A percentile compares a stretch with the other conserved stretches of the same genome.
Evolutionary conservation across 208 protist species (phyloP).

Genomic region (Acanthamoeba healyi): DNA sequence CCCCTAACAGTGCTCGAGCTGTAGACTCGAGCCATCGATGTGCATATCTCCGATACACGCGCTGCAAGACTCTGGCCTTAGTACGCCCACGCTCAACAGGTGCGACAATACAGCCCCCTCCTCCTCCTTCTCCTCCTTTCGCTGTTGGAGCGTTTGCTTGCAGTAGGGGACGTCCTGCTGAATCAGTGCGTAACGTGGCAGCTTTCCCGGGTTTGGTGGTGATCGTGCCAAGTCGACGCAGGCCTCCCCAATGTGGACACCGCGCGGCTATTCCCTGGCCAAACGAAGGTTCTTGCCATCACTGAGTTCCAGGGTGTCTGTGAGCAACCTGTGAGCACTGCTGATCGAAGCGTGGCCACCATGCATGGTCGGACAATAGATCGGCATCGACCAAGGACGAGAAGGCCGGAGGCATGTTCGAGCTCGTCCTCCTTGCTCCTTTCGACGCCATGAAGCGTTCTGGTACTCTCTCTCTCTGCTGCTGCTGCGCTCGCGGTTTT

Average conservation of each 20-base stretch:
- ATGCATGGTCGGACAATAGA: background rate
- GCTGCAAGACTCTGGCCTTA: background rate
- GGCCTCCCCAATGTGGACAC: background rate
- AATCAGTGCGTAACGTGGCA: background rate
- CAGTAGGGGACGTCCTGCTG: background rate
- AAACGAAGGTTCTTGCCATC: background rate
- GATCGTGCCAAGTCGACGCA: background rate
- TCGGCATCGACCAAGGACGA: background rate
- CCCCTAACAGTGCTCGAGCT: background rate
- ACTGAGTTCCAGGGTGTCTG: no score
- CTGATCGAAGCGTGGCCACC: background rate
- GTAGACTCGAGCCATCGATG: background rate
- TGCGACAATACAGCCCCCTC: background rate
- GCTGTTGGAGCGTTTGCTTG: no score
- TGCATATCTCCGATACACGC: background rate
- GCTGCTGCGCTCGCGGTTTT: no score
- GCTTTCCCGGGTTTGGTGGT: background rate
- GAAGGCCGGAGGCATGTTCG: conserved; percentile 18
- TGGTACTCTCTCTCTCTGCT: background rate
- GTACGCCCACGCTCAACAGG: background rate
- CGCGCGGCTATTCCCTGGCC: conserved; percentile 7
- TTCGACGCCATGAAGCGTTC: background rate
- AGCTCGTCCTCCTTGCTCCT: background rate
- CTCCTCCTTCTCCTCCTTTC: background rate
- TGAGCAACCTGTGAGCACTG: no score